Percentiles rank a stretch among this genome's conserved stretches.
Evolutionary conservation across 306 rosid species (phyloP).

Genomic region (Malus asiatica): DNA sequence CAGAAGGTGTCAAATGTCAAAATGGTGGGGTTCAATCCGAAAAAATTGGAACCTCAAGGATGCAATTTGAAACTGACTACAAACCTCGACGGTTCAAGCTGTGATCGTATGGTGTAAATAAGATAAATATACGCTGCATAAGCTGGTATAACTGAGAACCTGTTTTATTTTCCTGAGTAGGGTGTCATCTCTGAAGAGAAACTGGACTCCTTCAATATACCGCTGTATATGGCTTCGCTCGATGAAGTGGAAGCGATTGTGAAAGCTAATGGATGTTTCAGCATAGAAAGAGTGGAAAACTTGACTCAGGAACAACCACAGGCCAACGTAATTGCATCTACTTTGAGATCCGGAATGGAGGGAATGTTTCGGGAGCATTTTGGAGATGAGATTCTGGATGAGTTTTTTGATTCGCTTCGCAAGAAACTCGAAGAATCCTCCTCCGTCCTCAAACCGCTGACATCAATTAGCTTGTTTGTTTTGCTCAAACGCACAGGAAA

Average conservation of each 20-base stretch:
- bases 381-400: constrained; percentile 8
- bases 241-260: constrained; percentile 15
- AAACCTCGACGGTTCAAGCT: no score
- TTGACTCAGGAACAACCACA: not conserved
- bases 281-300: constrained; percentile 6
- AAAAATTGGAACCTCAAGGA: no score
- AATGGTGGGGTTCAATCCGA: no score
- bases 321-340: not conserved
- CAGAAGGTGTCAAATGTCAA: no score
- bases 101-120: no score
- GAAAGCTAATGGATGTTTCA: constrained; percentile 3
- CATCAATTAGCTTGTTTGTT: not conserved
- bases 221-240: not conserved
- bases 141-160: no score
- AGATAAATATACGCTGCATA: no score
- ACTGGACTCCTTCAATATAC: constrained; percentile 15
- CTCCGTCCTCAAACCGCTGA: not conserved
- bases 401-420: constrained; percentile 6
- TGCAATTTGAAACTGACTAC: no score
- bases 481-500: not conserved
- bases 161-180: not conserved
- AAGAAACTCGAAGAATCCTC: constrained; percentile 11
- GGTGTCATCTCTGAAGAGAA: constrained; percentile 11
- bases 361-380: constrained; percentile 11
- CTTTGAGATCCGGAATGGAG: not conserved